Conservation (phyloP, 1,284 basidiomycete genomes). For the Ustilago lituana region DNA sequence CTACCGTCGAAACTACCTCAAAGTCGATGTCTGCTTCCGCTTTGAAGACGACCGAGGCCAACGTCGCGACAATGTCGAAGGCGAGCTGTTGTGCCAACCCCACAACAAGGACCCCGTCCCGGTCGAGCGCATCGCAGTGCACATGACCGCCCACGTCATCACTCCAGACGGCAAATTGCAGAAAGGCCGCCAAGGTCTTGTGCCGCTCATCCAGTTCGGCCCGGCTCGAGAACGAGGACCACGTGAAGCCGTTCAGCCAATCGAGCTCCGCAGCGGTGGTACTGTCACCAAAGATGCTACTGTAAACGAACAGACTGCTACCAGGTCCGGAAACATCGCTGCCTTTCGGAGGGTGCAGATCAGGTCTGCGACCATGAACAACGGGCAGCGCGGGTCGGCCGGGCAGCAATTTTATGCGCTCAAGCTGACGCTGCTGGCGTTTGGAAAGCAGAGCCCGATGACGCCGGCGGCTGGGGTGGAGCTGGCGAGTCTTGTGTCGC, state of each 20-base stretch:
- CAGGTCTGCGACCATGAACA: constrained; percentile 49
- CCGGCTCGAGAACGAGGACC: constrained; percentile 44
- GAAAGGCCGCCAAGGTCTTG: constrained; percentile 19
- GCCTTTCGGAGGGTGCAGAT: constrained; percentile 46
- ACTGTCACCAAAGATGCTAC: constrained; percentile 15
- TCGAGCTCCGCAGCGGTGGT: constrained; percentile 24
- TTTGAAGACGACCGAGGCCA: constrained; percentile 18
- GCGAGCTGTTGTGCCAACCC: constrained; percentile 12
- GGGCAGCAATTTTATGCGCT: constrained; percentile 50
- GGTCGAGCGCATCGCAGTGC: constrained; percentile 26
- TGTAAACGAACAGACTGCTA: constrained; percentile 25
- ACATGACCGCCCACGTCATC: constrained; percentile 35
- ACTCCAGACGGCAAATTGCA: constrained; percentile 17
- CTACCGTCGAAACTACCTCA: constrained; percentile 52
- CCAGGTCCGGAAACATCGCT: constrained; percentile 19
- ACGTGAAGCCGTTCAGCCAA: constrained; percentile 26
- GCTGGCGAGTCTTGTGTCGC: constrained; percentile 23
- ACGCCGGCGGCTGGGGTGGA: constrained; percentile 11
- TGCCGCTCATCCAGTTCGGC: constrained; percentile 48
- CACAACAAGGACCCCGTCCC: background rate
- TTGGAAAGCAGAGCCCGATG: background rate
- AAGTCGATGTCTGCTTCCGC: constrained; percentile 34
- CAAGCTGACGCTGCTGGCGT: constrained; percentile 42
- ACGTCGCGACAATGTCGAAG: constrained; percentile 8
- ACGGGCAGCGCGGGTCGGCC: constrained; percentile 35